phyloP scores from a whole-genome alignment of 1,284 basidiomycete species.

The Pyrrhoderma noxium region DNA sequence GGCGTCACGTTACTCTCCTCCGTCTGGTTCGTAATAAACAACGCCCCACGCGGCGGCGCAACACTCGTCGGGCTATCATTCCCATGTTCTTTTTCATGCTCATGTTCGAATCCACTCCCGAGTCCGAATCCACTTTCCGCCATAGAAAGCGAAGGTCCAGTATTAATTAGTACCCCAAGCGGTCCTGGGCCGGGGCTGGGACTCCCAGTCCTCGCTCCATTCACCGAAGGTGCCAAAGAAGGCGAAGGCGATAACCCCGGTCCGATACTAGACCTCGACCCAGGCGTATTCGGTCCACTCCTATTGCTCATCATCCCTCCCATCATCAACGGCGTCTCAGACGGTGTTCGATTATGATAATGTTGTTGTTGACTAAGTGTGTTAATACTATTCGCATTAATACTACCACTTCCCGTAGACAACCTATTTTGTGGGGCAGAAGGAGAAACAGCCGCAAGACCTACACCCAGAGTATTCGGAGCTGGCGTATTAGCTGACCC shows the following conservation, averaged over 20 bases:
- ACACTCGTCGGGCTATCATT: conserved; percentile 12
- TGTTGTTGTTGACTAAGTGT: conserved; percentile 8
- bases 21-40: too few relatives aligned
- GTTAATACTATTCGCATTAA: not conserved
- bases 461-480: conserved; percentile 10
- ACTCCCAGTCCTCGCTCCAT: not conserved
- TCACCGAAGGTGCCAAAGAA: not conserved
- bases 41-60: not conserved
- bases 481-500: conserved; percentile 11
- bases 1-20: too few relatives aligned
- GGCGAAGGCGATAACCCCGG: not conserved
- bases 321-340: not conserved
- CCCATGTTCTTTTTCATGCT: not conserved
- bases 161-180: conserved; percentile 12
- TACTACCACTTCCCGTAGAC: not conserved
- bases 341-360: conserved; percentile 2
- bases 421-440: not conserved
- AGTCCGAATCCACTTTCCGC: not conserved
- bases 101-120: too few relatives aligned
- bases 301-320: not conserved
- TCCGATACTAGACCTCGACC: not conserved
- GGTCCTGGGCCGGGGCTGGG: conserved; percentile 3
- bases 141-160: conserved; percentile 7
- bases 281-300: too few relatives aligned
- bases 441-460: not conserved